Conservation (phyloP, 129 eudicot species). For the Flaveria ramosissima region DNA sequence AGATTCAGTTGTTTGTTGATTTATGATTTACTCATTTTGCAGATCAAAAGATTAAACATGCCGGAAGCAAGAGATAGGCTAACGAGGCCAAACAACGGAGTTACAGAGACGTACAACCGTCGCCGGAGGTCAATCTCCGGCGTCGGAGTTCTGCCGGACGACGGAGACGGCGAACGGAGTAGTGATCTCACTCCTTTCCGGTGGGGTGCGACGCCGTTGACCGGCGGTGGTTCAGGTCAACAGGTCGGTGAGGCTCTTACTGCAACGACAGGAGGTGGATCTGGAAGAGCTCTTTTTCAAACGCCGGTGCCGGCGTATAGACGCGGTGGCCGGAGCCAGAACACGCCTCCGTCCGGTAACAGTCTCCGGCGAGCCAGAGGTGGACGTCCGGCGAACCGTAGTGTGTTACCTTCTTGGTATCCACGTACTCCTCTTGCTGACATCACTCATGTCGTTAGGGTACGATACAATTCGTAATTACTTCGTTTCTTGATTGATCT, state of each 20-base stretch:
- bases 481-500: too few species aligned
- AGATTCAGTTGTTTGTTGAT: neutral
- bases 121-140: constrained; percentile 26
- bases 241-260: constrained; percentile 22
- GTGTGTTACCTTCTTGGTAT: constrained; percentile 73
- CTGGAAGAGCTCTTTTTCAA: constrained; percentile 43
- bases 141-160: constrained; percentile 21
- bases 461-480: constrained; percentile 29
- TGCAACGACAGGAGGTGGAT: constrained; percentile 5
- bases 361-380: constrained; percentile 37
- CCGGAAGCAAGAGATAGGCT: constrained; percentile 65
- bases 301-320: constrained; percentile 37
- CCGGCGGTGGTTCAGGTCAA: constrained; percentile 35
- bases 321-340: constrained; percentile 47
- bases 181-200: constrained; percentile 41
- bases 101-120: constrained; percentile 30
- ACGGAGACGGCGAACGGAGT: constrained; percentile 25
- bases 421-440: constrained; percentile 74
- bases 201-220: constrained; percentile 49
- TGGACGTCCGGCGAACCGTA: constrained; percentile 19
- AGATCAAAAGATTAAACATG: constrained; percentile 35
- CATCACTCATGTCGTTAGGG: constrained; percentile 67
- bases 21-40: neutral
- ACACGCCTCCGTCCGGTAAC: constrained; percentile 30
- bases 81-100: constrained; percentile 48